Evolutionary conservation across 257 asterid species (phyloP).

Genomic region (Solanum verrucosum): DNA sequence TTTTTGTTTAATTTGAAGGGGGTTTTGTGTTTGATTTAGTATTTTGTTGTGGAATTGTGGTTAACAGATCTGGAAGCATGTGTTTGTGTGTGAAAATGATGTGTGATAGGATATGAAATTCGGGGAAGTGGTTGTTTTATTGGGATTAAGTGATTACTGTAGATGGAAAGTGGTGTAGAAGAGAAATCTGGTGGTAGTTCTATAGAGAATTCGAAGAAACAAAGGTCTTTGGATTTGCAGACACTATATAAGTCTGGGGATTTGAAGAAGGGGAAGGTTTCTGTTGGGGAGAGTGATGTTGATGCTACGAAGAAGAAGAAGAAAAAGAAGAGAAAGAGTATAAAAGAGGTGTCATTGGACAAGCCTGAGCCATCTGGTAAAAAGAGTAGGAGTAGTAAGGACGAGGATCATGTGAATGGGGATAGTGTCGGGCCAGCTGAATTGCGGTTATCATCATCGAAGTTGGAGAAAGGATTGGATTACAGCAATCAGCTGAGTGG

Average conservation of each 20-base stretch:
- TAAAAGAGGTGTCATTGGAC: constrained; percentile 47
- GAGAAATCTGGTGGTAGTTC: constrained; percentile 2
- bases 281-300: constrained; percentile 21
- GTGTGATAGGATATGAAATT: background rate
- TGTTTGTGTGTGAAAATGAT: background rate
- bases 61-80: constrained; percentile 1
- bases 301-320: constrained; percentile 18
- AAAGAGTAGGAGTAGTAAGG: constrained; percentile 38
- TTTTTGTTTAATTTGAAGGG: background rate
- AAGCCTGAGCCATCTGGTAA: constrained; percentile 40
- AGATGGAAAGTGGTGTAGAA: constrained; percentile 3
- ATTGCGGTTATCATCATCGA: constrained; percentile 6
- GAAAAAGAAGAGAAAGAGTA: constrained; percentile 52
- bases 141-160: background rate
- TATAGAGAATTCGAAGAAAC: constrained; percentile 42
- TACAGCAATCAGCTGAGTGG: constrained; percentile 37
- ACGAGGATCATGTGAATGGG: constrained; percentile 29
- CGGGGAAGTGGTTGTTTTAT: background rate
- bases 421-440: constrained; percentile 19
- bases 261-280: constrained; percentile 8
- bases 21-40: background rate
- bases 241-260: constrained; percentile 53
- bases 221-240: constrained; percentile 79
- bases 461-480: constrained; percentile 19
- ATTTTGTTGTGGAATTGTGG: background rate